Evolutionary conservation across 495 filamentous ascomycete genomes (phyloP).

Genomic region (Lentithecium fluviatile): DNA sequence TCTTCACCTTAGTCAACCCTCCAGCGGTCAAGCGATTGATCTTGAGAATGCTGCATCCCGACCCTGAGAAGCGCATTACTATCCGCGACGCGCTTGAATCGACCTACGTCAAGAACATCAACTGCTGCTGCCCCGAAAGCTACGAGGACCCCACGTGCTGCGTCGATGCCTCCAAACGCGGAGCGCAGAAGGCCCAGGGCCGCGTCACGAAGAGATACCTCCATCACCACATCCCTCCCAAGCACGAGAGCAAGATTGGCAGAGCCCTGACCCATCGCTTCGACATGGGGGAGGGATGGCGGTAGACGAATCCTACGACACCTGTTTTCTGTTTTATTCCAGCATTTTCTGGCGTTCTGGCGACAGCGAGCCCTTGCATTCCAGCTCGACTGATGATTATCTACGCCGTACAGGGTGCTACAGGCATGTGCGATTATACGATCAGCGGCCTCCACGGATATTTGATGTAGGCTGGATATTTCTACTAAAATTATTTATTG

Average conservation of each 20-base stretch:
- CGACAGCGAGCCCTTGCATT: no score
- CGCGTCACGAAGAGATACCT: slow-evolving; percentile 24
- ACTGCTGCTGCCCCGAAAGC: slow-evolving; percentile 60
- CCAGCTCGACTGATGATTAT: no score
- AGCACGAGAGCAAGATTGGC: slow-evolving; percentile 25
- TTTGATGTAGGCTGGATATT: no score
- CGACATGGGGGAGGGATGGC: slow-evolving; percentile 40
- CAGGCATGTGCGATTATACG: no score
- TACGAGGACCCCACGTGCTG: slow-evolving; percentile 36
- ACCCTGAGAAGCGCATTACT: slow-evolving; percentile 63
- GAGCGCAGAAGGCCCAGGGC: slow-evolving; percentile 4
- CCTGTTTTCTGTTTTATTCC: slow-evolving; percentile 1
- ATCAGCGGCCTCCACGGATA: no score
- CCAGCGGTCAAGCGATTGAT: slow-evolving; percentile 60
- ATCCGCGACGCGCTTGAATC: slow-evolving; percentile 61
- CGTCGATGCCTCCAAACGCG: slow-evolving; percentile 28
- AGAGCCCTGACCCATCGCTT: slow-evolving; percentile 35
- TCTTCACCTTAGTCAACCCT: slow-evolving; percentile 50
- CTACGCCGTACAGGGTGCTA: no score
- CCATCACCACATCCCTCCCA: slow-evolving; percentile 41
- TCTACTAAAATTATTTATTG: no score
- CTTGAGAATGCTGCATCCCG: slow-evolving; percentile 73
- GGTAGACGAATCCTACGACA: neutral
- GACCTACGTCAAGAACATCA: slow-evolving; percentile 63
- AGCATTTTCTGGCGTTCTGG: neutral